These are phyloP conservation scores for Albatrellus sp. DNA, from an alignment of 1,284 basidiomycete species.

Conservation along the genomic window DNA sequence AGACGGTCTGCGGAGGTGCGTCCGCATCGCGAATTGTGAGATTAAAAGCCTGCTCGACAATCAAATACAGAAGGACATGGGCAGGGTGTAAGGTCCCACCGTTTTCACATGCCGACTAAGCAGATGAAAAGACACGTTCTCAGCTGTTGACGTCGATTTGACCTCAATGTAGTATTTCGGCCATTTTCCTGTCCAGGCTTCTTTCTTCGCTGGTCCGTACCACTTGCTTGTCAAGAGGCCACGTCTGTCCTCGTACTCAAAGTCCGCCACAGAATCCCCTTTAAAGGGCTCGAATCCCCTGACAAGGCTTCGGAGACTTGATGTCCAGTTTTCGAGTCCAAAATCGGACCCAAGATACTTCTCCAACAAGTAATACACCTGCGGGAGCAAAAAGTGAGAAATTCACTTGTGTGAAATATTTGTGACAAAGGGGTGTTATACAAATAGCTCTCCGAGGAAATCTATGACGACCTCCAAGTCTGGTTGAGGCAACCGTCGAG, in stretches of 20 bases:
- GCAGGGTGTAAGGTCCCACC: neutral
- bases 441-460: neutral
- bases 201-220: neutral
- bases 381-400: neutral
- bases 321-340: neutral
- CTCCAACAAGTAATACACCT: neutral
- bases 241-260: neutral
- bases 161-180: neutral
- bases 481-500: no score
- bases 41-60: neutral
- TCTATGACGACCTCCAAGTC: neutral
- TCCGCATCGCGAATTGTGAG: neutral
- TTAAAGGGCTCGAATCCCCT: neutral
- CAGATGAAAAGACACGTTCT: neutral
- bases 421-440: neutral
- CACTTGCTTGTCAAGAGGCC: neutral
- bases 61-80: neutral
- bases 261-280: neutral
- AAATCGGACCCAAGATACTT: neutral
- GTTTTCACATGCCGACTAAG: neutral
- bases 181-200: neutral
- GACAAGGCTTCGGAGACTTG: neutral
- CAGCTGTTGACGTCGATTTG: neutral
- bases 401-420: neutral
- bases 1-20: neutral